Evolutionary conservation across 352 stramenopile genomes (phyloP), one percentile per base, ranked within the genome.

Genomic region (Phytopythium cucurbitacearum): DNA sequence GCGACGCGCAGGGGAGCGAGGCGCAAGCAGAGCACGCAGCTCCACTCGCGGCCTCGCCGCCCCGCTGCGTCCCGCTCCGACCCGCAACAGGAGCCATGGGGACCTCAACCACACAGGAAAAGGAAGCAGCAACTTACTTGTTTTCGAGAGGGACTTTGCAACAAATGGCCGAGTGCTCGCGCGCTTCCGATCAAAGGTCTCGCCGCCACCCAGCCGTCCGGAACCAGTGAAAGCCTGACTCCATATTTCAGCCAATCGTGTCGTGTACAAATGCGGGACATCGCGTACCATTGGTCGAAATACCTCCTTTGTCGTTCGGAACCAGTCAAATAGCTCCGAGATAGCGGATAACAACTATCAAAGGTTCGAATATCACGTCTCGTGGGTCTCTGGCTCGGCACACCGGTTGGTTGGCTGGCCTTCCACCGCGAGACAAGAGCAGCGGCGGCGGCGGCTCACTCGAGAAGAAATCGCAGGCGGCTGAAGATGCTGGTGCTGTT

Each of bases 401-500:
- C 7, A 15, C 11, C 40, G n/a, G n/a, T 45, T 45, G 40, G 40
- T 9, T 38, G 49, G 40, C 8, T 13, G 12, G 8, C 12, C 8
- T 13, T 41, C 8, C 8, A 41, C 38, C 8, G 38, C 38, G 38
- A 13, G 38, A 41, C 38, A 9, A 9, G 38, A 41, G 38, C 38
- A 41, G 38, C 58, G 49, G 58, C 53, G 52, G 60, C 50, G 21
- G 21, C 21, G 43, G 52, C 62, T 65, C 66, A 74, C 62, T 74
- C 62, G 66, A 48, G 57, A 73, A 67, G 60, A 63, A 5, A 9
- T 37, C 12, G 16, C 12, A 32, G 34, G 48, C 42, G 28, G 12
- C 36, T 28, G 1, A 76, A 51, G 40, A 99, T 99, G 97, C 83
- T 99, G 56, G 94, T 99, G 58, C 80, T 99, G 37, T 99, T 99